Base-by-base conservation (phyloP, 768 basidiomycete genomes). In the Cantharellus anzutake region DNA sequence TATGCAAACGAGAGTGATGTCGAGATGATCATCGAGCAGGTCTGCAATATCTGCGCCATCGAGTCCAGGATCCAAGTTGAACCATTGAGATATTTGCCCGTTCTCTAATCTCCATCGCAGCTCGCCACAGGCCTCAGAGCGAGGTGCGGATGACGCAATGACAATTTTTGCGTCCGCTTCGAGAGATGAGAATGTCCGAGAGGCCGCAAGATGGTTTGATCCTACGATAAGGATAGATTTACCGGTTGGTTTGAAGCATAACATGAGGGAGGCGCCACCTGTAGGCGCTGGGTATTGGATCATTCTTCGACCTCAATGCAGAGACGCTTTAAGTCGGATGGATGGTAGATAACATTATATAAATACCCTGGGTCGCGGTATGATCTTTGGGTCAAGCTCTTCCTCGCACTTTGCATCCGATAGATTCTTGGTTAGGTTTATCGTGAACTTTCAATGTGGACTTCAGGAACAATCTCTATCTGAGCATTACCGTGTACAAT, bases 111-210 rank as follows among this genome's bases (percentile, higher is more conserved):
- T 72, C 79, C 81, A 86, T 65, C 70, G 71, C 0, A 93, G 66
- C 67, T 94, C 87, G 7, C 84, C 80, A 68, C 82, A 83, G n/a
- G 80, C 77, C 5, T 69, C 63, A 0, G 64, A 63, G 2, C 74
- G 56, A 0, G 79, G 78, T 0, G 79, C 79, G 4, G 73, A 74
- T 0, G 77, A 71, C 4, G 87, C 66, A n/a, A 94, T 70, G 37
- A 82, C 70, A 40, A 93, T 90, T 4, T 68, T 65, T 0, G 84
- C 80, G 62, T 83, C 82, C 3, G 90, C 84, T 67, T 93, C 88
- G 41, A 94, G 76, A 1, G 86, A 81, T 16, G 84, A 74, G 65
- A 86, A 87, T 2, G 86, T 83, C 53, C 94, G 80, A n/a, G 80
- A 77, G 0, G 91, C 90, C 0, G 91, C 91, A 2, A 97, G 77